phyloP scores from a whole-genome alignment of 2,329 filamentous ascomycete genomes.

The Simplicillium sp. region DNA sequence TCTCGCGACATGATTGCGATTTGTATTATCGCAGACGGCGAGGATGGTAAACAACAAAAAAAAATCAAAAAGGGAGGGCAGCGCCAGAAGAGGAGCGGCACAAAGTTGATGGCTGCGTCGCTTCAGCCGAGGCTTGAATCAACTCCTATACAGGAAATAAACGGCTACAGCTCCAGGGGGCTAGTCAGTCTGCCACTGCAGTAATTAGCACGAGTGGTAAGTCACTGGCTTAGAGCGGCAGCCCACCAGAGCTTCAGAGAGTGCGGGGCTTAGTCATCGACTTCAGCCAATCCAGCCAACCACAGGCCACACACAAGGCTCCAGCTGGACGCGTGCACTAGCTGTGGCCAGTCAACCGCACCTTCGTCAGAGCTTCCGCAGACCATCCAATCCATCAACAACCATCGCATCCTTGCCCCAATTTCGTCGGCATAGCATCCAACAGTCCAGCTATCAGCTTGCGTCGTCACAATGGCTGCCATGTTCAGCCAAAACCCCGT shows the following conservation, averaged over 20 bases:
- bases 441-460: conserved; percentile 1
- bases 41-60: too few relatives aligned
- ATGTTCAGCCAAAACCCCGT: conserved; percentile 64
- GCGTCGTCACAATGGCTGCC: conserved; percentile 41
- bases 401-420: background rate
- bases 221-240: too few relatives aligned
- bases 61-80: too few relatives aligned
- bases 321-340: conserved; percentile 8
- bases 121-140: too few relatives aligned
- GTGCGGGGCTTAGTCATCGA: conserved; percentile 5
- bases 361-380: background rate
- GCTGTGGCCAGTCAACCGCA: conserved; percentile 1
- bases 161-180: conserved; percentile 1
- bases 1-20: conserved; percentile 36
- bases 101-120: too few relatives aligned
- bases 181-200: too few relatives aligned
- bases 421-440: background rate
- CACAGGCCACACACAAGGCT: conserved; percentile 5
- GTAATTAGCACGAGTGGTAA: too few relatives aligned
- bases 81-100: too few relatives aligned
- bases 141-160: conserved; percentile 1
- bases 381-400: conserved; percentile 4
- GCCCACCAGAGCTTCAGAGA: background rate
- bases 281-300: background rate
- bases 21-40: background rate